These are phyloP conservation scores for Pseudogymnoascus sp. DNA, from an alignment of 2,329 filamentous ascomycete genomes.

Conservation along the genomic window DNA sequence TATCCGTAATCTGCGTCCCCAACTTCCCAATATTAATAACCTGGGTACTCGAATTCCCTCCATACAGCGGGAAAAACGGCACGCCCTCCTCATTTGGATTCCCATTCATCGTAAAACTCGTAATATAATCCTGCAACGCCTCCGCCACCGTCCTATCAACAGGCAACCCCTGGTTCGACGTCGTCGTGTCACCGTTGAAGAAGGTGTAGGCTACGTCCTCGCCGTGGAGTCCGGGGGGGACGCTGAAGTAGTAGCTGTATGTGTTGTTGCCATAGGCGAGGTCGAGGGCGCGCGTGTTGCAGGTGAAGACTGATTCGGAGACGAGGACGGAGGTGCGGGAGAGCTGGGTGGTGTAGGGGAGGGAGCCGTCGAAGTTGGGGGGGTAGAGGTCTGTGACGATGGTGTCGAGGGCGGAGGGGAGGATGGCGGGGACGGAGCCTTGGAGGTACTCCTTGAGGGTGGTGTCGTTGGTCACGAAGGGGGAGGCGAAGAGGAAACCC, in stretches of 20 bases:
- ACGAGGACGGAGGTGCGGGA: constrained; percentile 35
- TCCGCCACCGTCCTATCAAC: constrained; percentile 29
- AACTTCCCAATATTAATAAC: constrained; percentile 15
- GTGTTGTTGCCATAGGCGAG: constrained; percentile 39
- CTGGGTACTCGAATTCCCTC: constrained; percentile 14
- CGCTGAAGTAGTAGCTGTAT: constrained; percentile 45
- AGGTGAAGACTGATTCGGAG: constrained; percentile 40
- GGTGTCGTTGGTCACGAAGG: constrained; percentile 21
- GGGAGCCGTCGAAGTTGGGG: constrained; percentile 36
- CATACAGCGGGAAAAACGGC: constrained; percentile 22
- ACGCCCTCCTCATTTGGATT: constrained; percentile 24
- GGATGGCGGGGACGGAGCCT: constrained; percentile 1
- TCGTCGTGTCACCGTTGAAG: constrained; percentile 35
- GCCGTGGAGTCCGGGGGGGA: constrained; percentile 46
- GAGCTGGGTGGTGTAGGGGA: constrained; percentile 39
- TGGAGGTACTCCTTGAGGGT: constrained; percentile 9
- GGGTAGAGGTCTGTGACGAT: constrained; percentile 42
- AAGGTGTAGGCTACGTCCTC: constrained; percentile 46
- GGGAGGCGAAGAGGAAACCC: constrained; percentile 34
- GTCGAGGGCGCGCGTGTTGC: constrained; percentile 46
- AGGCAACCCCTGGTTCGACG: constrained; percentile 18
- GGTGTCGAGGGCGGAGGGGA: constrained; percentile 21
- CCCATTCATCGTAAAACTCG: constrained; percentile 29
- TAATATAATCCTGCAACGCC: constrained; percentile 32
- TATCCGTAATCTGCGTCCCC: constrained; percentile 17